Conservation (phyloP, 2,329 filamentous ascomycete species). For the Cryphonectria japonica region DNA sequence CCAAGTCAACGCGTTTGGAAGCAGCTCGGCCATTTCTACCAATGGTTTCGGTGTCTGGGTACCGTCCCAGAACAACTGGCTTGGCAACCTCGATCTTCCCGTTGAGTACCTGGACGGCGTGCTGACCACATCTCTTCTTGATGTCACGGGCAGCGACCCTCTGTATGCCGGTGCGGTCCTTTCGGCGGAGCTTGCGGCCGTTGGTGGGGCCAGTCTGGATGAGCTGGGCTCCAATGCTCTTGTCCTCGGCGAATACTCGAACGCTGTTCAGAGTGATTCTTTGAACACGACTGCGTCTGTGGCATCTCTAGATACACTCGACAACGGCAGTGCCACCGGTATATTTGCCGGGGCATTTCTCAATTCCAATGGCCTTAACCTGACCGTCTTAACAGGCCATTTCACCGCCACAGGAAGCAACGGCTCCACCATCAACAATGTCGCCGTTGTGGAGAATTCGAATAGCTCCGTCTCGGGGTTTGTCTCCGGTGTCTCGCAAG, state of each 20-base stretch:
- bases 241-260: slow-evolving; percentile 57
- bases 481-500: slow-evolving; percentile 64
- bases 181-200: slow-evolving; percentile 73
- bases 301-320: slow-evolving; percentile 51
- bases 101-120: slow-evolving; percentile 72
- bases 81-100: slow-evolving; percentile 73
- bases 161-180: slow-evolving; percentile 84
- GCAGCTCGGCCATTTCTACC: slow-evolving; percentile 63
- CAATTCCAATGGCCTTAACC: slow-evolving; percentile 68
- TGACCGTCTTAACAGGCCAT: slow-evolving; percentile 86
- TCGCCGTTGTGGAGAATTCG: slow-evolving; percentile 81
- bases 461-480: slow-evolving; percentile 69
- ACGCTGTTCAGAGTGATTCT: slow-evolving; percentile 54
- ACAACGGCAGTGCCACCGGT: slow-evolving; percentile 57
- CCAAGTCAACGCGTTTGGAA: slow-evolving; percentile 69
- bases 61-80: slow-evolving; percentile 81
- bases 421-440: slow-evolving; percentile 74
- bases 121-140: slow-evolving; percentile 70
- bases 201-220: slow-evolving; percentile 71
- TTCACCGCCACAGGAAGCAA: slow-evolving; percentile 74
- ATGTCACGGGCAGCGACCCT: slow-evolving; percentile 63
- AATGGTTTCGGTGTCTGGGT: slow-evolving; percentile 91
- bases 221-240: slow-evolving; percentile 14
- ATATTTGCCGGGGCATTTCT: slow-evolving; percentile 83
- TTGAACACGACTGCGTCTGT: slow-evolving; percentile 38